Conservation (phyloP, 352 stramenopile genomes). For the Phytophthora ohioensis region DNA sequence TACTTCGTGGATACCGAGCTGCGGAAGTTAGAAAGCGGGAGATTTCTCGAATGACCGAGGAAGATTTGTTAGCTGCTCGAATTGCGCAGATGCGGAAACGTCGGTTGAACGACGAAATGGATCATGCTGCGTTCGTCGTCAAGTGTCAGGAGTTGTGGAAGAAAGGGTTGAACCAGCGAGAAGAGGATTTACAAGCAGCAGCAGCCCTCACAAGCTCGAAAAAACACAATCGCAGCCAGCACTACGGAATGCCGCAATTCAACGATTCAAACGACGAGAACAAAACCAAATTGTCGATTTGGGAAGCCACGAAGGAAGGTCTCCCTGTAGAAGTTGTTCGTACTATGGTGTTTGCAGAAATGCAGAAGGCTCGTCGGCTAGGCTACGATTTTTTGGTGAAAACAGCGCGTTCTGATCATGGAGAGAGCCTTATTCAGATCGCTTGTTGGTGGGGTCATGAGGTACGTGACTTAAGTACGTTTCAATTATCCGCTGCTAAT, state of each 20-base stretch:
- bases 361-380: conserved; percentile 67
- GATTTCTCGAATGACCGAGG: conserved; percentile 43
- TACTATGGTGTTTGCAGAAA: conserved; percentile 63
- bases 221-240: conserved; percentile 20
- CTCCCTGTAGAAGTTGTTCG: conserved; percentile 55
- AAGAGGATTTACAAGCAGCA: conserved; percentile 34
- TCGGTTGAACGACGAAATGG: conserved; percentile 26
- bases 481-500: no score
- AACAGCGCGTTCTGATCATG: conserved; percentile 55
- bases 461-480: conserved; percentile 26
- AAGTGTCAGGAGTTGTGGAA: conserved; percentile 57
- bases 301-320: conserved; percentile 71
- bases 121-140: conserved; percentile 37
- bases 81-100: conserved; percentile 19
- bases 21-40: conserved; percentile 46
- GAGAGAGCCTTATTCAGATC: conserved; percentile 72
- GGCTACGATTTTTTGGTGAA: conserved; percentile 67
- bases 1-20: conserved; percentile 46
- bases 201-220: conserved; percentile 11
- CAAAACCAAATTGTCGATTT: conserved; percentile 66
- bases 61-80: conserved; percentile 48
- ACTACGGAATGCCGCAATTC: conserved; percentile 25
- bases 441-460: conserved; percentile 77
- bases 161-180: conserved; percentile 45
- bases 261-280: conserved; percentile 32